Evolutionary conservation across 2,329 filamentous ascomycete genomes (phyloP).

Genomic region (Dactylonectria estremocensis): DNA sequence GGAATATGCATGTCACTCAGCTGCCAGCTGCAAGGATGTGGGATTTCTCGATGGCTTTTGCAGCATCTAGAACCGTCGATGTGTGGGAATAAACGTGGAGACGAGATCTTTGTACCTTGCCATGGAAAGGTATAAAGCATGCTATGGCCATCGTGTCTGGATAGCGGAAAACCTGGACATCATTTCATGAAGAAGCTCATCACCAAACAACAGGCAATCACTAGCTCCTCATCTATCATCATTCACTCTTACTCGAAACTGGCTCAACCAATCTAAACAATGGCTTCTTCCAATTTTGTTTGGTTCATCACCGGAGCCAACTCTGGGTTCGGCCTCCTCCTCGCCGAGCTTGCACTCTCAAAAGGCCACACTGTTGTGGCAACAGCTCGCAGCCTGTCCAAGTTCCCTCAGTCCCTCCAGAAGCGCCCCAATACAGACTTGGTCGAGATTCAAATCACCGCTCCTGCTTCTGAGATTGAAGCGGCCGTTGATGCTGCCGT

Average conservation of each 20-base stretch:
- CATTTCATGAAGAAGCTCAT: background rate
- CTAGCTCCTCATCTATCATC: background rate
- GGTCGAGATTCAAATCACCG: conserved; percentile 5
- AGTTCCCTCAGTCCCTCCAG: background rate
- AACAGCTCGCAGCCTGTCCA: conserved; percentile 4
- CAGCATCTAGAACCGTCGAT: background rate
- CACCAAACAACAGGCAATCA: background rate
- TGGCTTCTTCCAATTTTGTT: conserved; percentile 4
- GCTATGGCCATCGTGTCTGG: background rate
- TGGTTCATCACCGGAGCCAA: conserved; percentile 19
- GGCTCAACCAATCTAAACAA: background rate
- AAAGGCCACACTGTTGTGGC: conserved; percentile 10
- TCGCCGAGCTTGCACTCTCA: conserved; percentile 9
- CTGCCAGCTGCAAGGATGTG: background rate
- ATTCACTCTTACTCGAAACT: background rate
- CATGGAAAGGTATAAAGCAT: background rate
- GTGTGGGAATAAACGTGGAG: background rate
- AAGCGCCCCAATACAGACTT: background rate
- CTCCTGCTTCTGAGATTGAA: background rate
- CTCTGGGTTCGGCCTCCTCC: conserved; percentile 12
- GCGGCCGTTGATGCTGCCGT: conserved; percentile 20
- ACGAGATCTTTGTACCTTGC: background rate
- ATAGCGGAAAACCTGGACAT: background rate
- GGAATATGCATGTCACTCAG: background rate
- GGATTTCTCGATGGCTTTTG: background rate